Percentiles rank a stretch among this genome's conserved stretches.
Evolutionary conservation across 352 stramenopile species (phyloP).

Genomic region (Thraustochytrium sp.): DNA sequence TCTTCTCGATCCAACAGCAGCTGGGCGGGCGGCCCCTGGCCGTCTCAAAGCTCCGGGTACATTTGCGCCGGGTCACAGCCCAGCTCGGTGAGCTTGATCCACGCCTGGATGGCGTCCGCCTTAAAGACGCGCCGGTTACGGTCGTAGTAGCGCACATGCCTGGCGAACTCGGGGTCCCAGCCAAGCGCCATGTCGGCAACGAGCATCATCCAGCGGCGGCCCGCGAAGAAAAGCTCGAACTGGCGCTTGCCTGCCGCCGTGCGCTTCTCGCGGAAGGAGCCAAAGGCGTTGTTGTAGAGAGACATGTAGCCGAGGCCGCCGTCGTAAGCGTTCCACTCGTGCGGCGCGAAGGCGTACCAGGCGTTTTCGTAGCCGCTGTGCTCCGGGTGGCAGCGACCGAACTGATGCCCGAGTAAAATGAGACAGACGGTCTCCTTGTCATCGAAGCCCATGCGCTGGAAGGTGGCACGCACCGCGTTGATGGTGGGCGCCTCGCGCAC

Average conservation of each 20-base stretch:
- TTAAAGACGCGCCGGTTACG: background rate
- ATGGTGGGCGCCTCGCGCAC: slow-evolving; percentile 67
- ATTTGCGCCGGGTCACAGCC: slow-evolving; percentile 12
- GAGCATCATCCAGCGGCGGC: slow-evolving; percentile 64
- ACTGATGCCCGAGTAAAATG: slow-evolving; percentile 62
- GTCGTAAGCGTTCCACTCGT: slow-evolving; percentile 75
- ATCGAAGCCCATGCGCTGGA: slow-evolving; percentile 77
- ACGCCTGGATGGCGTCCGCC: background rate
- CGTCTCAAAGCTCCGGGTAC: background rate
- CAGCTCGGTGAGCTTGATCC: slow-evolving; percentile 42
- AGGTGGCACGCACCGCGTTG: slow-evolving; percentile 72
- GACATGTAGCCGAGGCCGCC: slow-evolving; percentile 70
- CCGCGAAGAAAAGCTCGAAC: slow-evolving; percentile 39
- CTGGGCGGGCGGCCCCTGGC: no score
- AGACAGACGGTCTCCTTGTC: slow-evolving; percentile 78
- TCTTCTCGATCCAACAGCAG: no score
- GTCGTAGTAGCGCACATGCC: slow-evolving; percentile 70
- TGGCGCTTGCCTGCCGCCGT: slow-evolving; percentile 66
- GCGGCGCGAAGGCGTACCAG: slow-evolving; percentile 75
- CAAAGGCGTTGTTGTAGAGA: slow-evolving; percentile 73
- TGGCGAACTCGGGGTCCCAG: slow-evolving; percentile 70
- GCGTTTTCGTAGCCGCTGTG: slow-evolving; percentile 70
- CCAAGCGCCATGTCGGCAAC: slow-evolving; percentile 72
- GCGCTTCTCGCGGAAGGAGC: slow-evolving; percentile 64
- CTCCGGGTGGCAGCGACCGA: slow-evolving; percentile 72